Evolutionary conservation across 306 rosid species (phyloP).

Genomic region (Erythrophleum fordii): DNA sequence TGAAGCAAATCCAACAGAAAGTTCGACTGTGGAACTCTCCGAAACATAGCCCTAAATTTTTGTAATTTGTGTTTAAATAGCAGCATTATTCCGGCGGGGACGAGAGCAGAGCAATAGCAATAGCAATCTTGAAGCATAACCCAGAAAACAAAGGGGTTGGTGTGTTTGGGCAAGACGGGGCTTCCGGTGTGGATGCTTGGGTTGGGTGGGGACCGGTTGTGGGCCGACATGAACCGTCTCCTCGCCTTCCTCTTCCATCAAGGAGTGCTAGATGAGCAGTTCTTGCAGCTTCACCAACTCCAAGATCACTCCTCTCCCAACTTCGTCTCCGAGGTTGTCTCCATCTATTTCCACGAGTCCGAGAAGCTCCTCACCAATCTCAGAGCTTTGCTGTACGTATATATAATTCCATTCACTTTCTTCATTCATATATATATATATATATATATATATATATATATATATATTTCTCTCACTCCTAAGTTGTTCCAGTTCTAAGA

Average conservation of each 20-base stretch:
- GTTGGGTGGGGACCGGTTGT: slow-evolving; percentile 71
- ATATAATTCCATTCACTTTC: neutral
- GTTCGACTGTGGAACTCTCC: too few species aligned
- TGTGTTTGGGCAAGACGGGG: slow-evolving; percentile 95
- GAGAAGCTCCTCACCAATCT: slow-evolving; percentile 75
- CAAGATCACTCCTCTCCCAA: slow-evolving; percentile 84
- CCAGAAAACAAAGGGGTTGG: too few species aligned
- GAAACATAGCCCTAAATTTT: too few species aligned
- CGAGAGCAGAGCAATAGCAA: too few species aligned
- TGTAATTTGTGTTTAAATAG: too few species aligned
- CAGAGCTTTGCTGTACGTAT: slow-evolving; percentile 62
- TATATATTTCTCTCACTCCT: too few species aligned
- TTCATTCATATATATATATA: neutral
- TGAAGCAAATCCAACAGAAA: too few species aligned
- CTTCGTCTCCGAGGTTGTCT: slow-evolving; percentile 77
- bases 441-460: too few species aligned
- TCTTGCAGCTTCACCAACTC: slow-evolving; percentile 83
- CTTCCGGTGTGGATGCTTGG: slow-evolving; percentile 89
- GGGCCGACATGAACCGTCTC: slow-evolving; percentile 88
- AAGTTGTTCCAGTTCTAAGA: too few species aligned
- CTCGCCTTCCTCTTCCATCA: slow-evolving; percentile 89
- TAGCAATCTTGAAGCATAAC: too few species aligned
- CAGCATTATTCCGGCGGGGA: too few species aligned
- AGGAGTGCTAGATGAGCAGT: slow-evolving; percentile 86
- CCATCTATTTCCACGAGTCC: slow-evolving; percentile 85